A percentile compares a stretch with the other conserved stretches of the same genome.
Conservation (phyloP, 2,329 filamentous ascomycete species). For the Fusarium pseudograminearum region DNA sequence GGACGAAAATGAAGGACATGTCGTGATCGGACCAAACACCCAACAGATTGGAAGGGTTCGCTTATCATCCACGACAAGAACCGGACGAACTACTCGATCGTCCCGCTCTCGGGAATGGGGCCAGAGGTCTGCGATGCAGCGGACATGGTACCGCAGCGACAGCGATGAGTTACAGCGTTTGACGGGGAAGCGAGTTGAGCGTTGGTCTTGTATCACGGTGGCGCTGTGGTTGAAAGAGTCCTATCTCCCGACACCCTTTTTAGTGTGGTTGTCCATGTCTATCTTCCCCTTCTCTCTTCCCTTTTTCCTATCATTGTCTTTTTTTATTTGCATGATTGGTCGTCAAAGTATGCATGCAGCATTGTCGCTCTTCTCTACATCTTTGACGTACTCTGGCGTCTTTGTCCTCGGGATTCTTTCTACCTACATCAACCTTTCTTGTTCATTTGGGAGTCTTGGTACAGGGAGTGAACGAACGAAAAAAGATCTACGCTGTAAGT, state of each 20-base stretch:
- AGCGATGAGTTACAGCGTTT: conserved; percentile 32
- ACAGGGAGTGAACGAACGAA: not conserved
- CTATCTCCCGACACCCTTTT: conserved; percentile 9
- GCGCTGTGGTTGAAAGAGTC: conserved; percentile 16
- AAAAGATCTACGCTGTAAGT: not conserved
- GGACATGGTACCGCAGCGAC: conserved; percentile 4
- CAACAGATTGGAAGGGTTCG: conserved; percentile 10
- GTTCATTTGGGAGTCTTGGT: conserved; percentile 19
- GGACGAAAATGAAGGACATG: conserved; percentile 18
- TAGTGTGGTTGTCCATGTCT: not conserved
- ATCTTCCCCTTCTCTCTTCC: not conserved
- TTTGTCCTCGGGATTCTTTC: not conserved
- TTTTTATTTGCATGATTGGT: conserved; percentile 22
- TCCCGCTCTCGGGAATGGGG: conserved; percentile 19
- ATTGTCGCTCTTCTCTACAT: conserved; percentile 6
- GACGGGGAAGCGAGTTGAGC: conserved; percentile 38
- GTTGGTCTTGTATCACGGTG: conserved; percentile 36
- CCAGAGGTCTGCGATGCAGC: conserved; percentile 5
- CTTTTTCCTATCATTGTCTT: not conserved
- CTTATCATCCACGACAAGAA: conserved; percentile 10
- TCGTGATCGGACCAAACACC: conserved; percentile 1
- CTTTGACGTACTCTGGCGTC: conserved; percentile 29
- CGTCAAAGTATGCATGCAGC: conserved; percentile 16
- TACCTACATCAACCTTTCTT: not conserved
- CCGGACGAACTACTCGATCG: conserved; percentile 22